Evolutionary conservation across 208 protist genomes (phyloP), one percentile per base, ranked within the genome.

Genomic region (Acanthamoeba divionensis): DNA sequence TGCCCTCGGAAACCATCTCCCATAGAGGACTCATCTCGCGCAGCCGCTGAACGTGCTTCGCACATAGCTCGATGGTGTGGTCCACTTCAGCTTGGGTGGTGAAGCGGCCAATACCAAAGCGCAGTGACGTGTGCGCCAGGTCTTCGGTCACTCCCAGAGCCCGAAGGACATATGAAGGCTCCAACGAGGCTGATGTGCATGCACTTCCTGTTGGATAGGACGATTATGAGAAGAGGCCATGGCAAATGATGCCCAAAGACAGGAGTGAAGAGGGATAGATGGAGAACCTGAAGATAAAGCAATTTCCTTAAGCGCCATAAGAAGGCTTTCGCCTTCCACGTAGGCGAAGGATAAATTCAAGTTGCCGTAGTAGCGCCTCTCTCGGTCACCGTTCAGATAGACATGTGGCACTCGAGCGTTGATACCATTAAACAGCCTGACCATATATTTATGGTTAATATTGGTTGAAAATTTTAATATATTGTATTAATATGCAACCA

Each of bases 311-410:
- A 99, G 97, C 0, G 97, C 98, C 98, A 99, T 99, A 47, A 99
- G 94, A 48, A 99, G 91, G 48, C 96, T 97, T 93, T 99, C 98
- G 47, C 99, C 99, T 95, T 99, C 99, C 7, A 99, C 98, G 89
- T 98, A 99, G 0, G 97, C 95, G 93, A 99, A 99, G 41, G 97
- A 99, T 54, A 99, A 94, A 95, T 99, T 99, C 13, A 99, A 91
- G 92, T 98, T 99, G 60, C 98, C 98, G 26, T 94, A 95, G 89
- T 98, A 99, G 29, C 97, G 95, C 3, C 93, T 57, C 91, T 97
- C 93, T 29, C 93, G 0, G 90, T 98, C 98, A 65, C 98, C 98
- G 92, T 99, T 99, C 60, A 99, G 86, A 38, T 95, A 92, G 52
- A 99, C 94, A 85, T 99, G 93, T 5, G 95, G 71, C 15, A 85